These are phyloP conservation scores for Kuraishia capsulata DNA, from an alignment of 805 yeast species.

Conservation along the genomic window DNA sequence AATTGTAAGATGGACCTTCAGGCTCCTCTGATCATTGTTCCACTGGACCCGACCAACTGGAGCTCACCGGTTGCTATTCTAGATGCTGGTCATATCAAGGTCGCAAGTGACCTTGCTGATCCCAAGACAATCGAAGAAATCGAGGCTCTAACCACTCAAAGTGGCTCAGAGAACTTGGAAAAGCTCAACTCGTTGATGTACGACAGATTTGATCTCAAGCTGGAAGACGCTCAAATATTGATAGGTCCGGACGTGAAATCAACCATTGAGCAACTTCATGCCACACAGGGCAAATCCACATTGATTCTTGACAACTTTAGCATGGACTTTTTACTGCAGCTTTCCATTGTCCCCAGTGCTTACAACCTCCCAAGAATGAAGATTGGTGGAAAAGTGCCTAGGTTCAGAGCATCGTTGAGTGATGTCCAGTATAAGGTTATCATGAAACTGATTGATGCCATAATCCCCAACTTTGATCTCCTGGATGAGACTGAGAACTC, in stretches of 20 bases:
- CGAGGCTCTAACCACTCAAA: conserved; percentile 43
- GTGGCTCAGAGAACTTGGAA: conserved; percentile 60
- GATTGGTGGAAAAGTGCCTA: conserved; percentile 71
- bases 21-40: conserved; percentile 85
- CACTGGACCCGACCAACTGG: conserved; percentile 71
- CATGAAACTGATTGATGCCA: conserved; percentile 65
- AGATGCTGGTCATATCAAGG: conserved; percentile 93
- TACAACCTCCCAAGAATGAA: conserved; percentile 61
- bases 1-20: conserved; percentile 82
- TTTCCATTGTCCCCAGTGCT: conserved; percentile 82
- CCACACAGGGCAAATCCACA: conserved; percentile 29
- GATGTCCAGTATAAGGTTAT: conserved; percentile 87
- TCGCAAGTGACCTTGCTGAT: conserved; percentile 72
- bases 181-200: conserved; percentile 73
- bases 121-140: conserved; percentile 59
- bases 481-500: conserved; percentile 24
- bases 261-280: conserved; percentile 65
- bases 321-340: conserved; percentile 63
- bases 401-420: conserved; percentile 60
- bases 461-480: conserved; percentile 46
- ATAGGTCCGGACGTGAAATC: conserved; percentile 77
- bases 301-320: conserved; percentile 69
- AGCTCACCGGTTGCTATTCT: conserved; percentile 82
- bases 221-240: conserved; percentile 81
- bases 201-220: conserved; percentile 68